phyloP scores from a whole-genome alignment of 2,329 filamentous ascomycete species.

The Xylaria sp. region DNA sequence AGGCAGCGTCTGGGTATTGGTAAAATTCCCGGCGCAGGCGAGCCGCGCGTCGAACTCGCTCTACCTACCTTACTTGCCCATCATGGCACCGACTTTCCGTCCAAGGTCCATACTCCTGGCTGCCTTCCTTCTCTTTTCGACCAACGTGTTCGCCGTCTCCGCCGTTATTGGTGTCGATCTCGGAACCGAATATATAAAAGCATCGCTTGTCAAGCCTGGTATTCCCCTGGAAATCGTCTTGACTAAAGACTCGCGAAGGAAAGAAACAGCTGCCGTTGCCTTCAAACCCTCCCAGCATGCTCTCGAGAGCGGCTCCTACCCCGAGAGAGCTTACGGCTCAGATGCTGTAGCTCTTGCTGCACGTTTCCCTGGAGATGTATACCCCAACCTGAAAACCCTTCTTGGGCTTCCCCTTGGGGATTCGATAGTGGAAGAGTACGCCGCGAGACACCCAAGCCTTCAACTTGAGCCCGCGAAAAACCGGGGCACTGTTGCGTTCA shows the following conservation, averaged over 20 bases:
- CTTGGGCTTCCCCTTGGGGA: slow-evolving; percentile 74
- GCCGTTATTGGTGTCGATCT: slow-evolving; percentile 92
- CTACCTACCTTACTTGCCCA: slow-evolving; percentile 38
- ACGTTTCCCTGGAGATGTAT: slow-evolving; percentile 91
- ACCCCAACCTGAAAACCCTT: slow-evolving; percentile 89
- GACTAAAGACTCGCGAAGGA: slow-evolving; percentile 96
- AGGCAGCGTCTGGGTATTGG: slow-evolving; percentile 21
- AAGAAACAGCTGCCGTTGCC: slow-evolving; percentile 87
- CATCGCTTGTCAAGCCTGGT: slow-evolving; percentile 91
- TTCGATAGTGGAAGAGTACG: slow-evolving; percentile 71
- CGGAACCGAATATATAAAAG: slow-evolving; percentile 97
- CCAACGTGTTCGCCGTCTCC: slow-evolving; percentile 60
- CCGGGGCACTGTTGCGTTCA: slow-evolving; percentile 78
- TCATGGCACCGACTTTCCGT: slow-evolving; percentile 47
- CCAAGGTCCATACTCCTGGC: slow-evolving; percentile 46
- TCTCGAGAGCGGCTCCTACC: slow-evolving; percentile 70
- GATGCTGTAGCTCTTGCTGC: slow-evolving; percentile 88
- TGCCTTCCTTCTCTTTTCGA: slow-evolving; percentile 50
- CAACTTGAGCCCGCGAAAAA: slow-evolving; percentile 65
- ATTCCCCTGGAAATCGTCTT: slow-evolving; percentile 97
- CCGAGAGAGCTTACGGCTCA: slow-evolving; percentile 89
- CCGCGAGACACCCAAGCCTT: slow-evolving; percentile 77
- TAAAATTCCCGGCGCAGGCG: slow-evolving; percentile 31
- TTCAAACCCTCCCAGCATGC: slow-evolving; percentile 84
- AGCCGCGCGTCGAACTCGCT: slow-evolving; percentile 36